Evolutionary conservation across 1,284 basidiomycete species (phyloP).

Genomic region (Sphagnurus paluster): DNA sequence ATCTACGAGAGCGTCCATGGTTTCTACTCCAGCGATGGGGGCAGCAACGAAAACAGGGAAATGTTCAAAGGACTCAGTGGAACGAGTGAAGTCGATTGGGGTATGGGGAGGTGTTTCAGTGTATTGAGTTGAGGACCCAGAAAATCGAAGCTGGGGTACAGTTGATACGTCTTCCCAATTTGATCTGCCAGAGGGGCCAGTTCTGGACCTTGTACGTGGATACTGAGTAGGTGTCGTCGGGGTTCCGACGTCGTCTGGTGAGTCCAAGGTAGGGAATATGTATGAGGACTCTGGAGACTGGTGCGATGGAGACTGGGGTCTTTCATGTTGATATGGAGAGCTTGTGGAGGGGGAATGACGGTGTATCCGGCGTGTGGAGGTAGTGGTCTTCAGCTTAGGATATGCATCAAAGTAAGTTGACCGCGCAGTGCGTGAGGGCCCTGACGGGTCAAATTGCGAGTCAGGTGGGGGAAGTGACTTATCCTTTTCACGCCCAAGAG

Average conservation of each 20-base stretch:
- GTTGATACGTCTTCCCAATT: conserved; percentile 38
- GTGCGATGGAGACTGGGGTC: conserved; percentile 2
- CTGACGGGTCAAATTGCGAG: conserved; percentile 26
- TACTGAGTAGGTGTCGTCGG: conserved; percentile 31
- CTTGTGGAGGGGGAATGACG: conserved; percentile 20
- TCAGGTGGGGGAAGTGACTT: conserved; percentile 32
- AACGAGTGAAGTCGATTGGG: conserved; percentile 53
- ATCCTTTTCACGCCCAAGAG: conserved; percentile 53
- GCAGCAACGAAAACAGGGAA: conserved; percentile 75
- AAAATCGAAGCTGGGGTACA: conserved; percentile 56
- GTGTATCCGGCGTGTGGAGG: conserved; percentile 21
- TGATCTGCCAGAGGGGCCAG: conserved; percentile 51
- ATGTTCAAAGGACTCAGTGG: conserved; percentile 45
- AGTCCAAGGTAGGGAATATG: conserved; percentile 35
- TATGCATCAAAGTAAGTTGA: conserved; percentile 39
- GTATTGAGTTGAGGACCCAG: conserved; percentile 61
- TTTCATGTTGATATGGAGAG: conserved; percentile 10
- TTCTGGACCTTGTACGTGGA: conserved; percentile 51
- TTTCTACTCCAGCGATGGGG: conserved; percentile 74
- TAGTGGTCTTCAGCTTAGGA: conserved; percentile 26
- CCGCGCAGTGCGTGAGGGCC: conserved; percentile 21
- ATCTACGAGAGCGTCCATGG: conserved; percentile 83
- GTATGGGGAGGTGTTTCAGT: conserved; percentile 68
- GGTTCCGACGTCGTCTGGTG: conserved; percentile 26
- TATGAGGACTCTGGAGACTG: conserved; percentile 24